Percentiles rank a stretch among this genome's conserved stretches.
These are phyloP conservation scores for Magnaporthiopsis rhizophila DNA, from an alignment of 2,329 filamentous ascomycete genomes.

Conservation along the genomic window DNA sequence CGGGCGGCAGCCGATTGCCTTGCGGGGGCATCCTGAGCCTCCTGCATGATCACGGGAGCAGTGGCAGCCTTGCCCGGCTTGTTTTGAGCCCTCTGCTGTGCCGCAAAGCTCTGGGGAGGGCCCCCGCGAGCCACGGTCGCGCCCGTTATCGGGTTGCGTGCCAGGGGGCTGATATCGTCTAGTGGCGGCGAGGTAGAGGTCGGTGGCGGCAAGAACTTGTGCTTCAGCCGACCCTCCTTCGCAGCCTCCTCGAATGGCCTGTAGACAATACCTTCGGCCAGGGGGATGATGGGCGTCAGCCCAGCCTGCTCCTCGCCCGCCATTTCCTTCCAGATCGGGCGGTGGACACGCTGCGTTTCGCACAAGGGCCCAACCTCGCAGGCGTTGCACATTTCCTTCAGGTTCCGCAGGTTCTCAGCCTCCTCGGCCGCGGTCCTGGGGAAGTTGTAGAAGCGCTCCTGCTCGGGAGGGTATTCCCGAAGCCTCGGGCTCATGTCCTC, in stretches of 20 bases:
- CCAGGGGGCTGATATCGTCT: slow-evolving; percentile 25
- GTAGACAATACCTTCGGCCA: slow-evolving; percentile 55
- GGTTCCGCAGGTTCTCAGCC: slow-evolving; percentile 39
- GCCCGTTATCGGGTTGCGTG: slow-evolving; percentile 30
- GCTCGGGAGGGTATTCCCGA: slow-evolving; percentile 48
- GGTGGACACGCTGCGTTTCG: slow-evolving; percentile 36
- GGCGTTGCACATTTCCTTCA: slow-evolving; percentile 48
- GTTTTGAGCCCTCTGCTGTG: slow-evolving; percentile 54
- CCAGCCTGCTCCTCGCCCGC: slow-evolving; percentile 60
- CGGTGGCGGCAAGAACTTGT: slow-evolving; percentile 14
- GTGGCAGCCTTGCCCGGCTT: slow-evolving; percentile 24
- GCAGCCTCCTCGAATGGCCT: slow-evolving; percentile 55
- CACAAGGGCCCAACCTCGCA: slow-evolving; percentile 53
- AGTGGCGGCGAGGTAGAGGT: neutral
- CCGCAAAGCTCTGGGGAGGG: slow-evolving; percentile 57
- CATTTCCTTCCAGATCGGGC: slow-evolving; percentile 57
- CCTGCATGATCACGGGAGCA: neutral
- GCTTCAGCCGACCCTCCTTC: slow-evolving; percentile 39
- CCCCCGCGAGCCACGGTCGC: slow-evolving; percentile 34
- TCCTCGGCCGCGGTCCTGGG: slow-evolving; percentile 37
- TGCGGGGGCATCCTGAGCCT: neutral
- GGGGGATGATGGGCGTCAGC: slow-evolving; percentile 54
- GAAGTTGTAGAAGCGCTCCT: slow-evolving; percentile 47
- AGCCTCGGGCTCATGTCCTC: slow-evolving; percentile 51
- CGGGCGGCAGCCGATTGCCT: slow-evolving; percentile 3